Base-by-base conservation (phyloP, 139 green algal genomes). In the Micractinium sp. region DNA sequence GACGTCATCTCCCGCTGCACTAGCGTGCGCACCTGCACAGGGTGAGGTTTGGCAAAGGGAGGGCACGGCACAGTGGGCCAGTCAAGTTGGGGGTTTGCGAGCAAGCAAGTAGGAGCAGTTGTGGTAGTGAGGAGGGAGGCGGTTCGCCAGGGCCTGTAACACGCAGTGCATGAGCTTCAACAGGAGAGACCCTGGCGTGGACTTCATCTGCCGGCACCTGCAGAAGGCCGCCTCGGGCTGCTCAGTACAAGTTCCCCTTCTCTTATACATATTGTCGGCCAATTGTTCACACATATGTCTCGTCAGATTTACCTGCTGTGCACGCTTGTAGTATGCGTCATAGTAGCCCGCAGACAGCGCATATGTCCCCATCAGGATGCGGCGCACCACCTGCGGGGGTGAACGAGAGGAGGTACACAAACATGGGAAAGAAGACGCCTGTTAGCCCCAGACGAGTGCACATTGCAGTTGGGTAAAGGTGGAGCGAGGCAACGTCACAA, bases 361-460 rank as follows among this genome's bases (percentile, higher is more conserved):
- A 90, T 99, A 99, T 0, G 96, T 99, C 83, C 98, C 98, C 97
- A 99, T 99, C 18, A 99, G 93, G 86, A 99, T 99, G 80, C 98
- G 95, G 36, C 97, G 92, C 90, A 98, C 98, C 66, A 99, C 95
- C 91, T 99, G 60, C 60, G 35, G 31, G n/a, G 29, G 38, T n/a
- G n/a, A 47, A 53, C 29, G 38, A 82, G 31, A 80, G 14, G 31
- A 19, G 16, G 16, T 67, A 16, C 60, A 16, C 60, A 67, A 16
- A 16, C 15, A 67, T 67, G 60, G 60, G 60, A 74, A 74, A 33
- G 29, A 36, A 16, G 29, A 35, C 69, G 29, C 12, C 36, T 38
- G 25, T 33, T 14, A 33, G 29, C 27, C 13, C 27, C n/a, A 79
- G 13, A 16, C 31, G 29, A 79, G 2, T 23, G n/a, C 33, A 2